These are phyloP conservation scores for Pseudogymnoascus sp. DNA, from an alignment of 2,329 filamentous ascomycete species.

Conservation along the genomic window DNA sequence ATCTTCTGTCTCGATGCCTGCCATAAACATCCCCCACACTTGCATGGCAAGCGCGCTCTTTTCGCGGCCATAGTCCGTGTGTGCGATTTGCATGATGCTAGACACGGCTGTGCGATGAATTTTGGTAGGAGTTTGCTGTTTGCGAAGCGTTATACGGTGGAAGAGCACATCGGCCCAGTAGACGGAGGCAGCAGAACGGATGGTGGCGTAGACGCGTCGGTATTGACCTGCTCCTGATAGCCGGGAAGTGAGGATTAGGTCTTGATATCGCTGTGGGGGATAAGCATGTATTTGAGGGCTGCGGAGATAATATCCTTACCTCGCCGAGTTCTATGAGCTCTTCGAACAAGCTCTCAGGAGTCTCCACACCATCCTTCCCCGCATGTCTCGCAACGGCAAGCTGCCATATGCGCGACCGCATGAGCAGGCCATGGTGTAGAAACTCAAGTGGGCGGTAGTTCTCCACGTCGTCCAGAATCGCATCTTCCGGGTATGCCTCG, in stretches of 20 bases:
- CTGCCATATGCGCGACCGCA: constrained; percentile 1
- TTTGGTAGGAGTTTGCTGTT: background rate
- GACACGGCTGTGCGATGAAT: background rate
- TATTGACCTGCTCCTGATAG: background rate
- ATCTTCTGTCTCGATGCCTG: constrained; percentile 29
- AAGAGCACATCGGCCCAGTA: background rate
- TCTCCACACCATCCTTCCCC: background rate
- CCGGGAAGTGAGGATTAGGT: background rate
- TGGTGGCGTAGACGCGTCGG: background rate
- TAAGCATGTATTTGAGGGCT: background rate
- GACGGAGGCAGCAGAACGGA: background rate
- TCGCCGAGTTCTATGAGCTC: constrained; percentile 2
- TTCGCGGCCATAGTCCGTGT: background rate
- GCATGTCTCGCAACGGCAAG: background rate
- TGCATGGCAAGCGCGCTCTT: background rate
- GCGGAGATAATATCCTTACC: background rate
- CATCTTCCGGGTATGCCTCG: constrained; percentile 5
- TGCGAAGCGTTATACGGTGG: background rate
- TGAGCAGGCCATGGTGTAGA: background rate
- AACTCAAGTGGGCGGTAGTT: constrained; percentile 4
- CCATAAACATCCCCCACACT: constrained; percentile 30
- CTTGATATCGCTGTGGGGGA: background rate
- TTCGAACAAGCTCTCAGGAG: background rate
- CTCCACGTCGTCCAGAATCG: constrained; percentile 1
- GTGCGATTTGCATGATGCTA: background rate